Conservation (phyloP, 1,139 yeast species). For the Candida albicans region DNA sequence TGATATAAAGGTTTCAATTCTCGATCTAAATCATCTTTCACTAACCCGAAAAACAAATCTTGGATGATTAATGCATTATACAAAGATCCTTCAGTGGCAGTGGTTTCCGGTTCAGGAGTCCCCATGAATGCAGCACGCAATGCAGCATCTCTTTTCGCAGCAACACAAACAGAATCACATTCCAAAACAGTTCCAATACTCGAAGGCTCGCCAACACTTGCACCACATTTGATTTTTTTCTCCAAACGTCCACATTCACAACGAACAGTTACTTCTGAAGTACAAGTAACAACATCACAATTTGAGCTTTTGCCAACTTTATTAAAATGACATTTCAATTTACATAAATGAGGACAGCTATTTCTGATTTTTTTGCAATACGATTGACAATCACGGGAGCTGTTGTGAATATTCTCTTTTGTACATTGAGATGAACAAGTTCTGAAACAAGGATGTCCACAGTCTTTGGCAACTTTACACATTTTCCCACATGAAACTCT, state of each 20-base stretch:
- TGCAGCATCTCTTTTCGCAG: slow-evolving; percentile 57
- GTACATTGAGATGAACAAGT: slow-evolving; percentile 50
- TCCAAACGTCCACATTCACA: slow-evolving; percentile 68
- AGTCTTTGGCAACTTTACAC: slow-evolving; percentile 56
- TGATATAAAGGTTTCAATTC: slow-evolving; percentile 27
- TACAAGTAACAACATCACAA: slow-evolving; percentile 45
- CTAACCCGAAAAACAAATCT: slow-evolving; percentile 55
- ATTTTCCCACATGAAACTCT: slow-evolving; percentile 70
- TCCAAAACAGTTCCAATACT: slow-evolving; percentile 38
- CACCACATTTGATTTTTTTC: slow-evolving; percentile 53
- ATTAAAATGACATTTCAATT: slow-evolving; percentile 63
- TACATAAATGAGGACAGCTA: slow-evolving; percentile 67
- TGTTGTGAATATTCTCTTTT: slow-evolving; percentile 30
- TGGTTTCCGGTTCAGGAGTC: slow-evolving; percentile 20
- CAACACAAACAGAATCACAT: slow-evolving; percentile 74
- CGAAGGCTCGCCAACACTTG: slow-evolving; percentile 31
- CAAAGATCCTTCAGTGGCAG: slow-evolving; percentile 21
- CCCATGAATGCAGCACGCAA: slow-evolving; percentile 63
- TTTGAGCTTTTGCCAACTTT: slow-evolving; percentile 32
- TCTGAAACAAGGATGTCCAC: slow-evolving; percentile 74
- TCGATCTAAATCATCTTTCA: slow-evolving; percentile 34
- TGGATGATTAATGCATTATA: slow-evolving; percentile 57
- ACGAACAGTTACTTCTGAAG: slow-evolving; percentile 45
- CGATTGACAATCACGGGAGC: slow-evolving; percentile 49
- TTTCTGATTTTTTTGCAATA: slow-evolving; percentile 52